These are phyloP conservation scores for Thymus mandschuricus DNA, from an alignment of 257 asterid species.

Conservation along the genomic window DNA sequence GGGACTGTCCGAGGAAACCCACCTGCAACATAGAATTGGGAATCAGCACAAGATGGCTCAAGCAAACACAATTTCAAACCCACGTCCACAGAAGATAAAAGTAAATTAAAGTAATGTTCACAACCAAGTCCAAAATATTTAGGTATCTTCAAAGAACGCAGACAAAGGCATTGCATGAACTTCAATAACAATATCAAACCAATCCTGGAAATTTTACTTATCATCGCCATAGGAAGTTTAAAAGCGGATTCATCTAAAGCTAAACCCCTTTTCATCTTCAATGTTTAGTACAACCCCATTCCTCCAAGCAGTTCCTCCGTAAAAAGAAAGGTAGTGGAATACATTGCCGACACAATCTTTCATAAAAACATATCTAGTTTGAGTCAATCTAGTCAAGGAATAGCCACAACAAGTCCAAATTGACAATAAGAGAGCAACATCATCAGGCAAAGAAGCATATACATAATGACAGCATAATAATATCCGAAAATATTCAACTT, in stretches of 20 bases:
- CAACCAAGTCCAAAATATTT: constrained; percentile 2
- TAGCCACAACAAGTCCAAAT: neutral
- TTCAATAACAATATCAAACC: constrained; percentile 3
- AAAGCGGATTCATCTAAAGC: neutral
- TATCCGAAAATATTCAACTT: neutral
- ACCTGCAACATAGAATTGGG: constrained; percentile 53
- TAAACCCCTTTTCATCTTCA: neutral
- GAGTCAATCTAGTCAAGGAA: neutral
- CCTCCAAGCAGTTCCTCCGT: neutral
- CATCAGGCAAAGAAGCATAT: neutral
- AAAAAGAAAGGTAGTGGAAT: neutral
- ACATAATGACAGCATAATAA: neutral
- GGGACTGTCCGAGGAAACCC: constrained; percentile 57
- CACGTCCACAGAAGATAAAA: neutral
- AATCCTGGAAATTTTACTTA: constrained; percentile 8
- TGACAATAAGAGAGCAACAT: neutral
- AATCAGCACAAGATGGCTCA: constrained; percentile 25
- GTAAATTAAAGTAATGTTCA: constrained; percentile 12
- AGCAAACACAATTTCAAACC: constrained; percentile 14
- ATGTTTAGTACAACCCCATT: neutral
- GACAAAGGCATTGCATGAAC: constrained; percentile 3
- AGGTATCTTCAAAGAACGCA: neutral
- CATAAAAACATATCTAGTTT: neutral
- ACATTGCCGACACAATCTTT: neutral
- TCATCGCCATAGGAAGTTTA: neutral